A percentile compares a stretch with the other conserved stretches of the same genome.
Evolutionary conservation across 2,329 filamentous ascomycete species (phyloP).

Genomic region (Claviceps quebecensis): DNA sequence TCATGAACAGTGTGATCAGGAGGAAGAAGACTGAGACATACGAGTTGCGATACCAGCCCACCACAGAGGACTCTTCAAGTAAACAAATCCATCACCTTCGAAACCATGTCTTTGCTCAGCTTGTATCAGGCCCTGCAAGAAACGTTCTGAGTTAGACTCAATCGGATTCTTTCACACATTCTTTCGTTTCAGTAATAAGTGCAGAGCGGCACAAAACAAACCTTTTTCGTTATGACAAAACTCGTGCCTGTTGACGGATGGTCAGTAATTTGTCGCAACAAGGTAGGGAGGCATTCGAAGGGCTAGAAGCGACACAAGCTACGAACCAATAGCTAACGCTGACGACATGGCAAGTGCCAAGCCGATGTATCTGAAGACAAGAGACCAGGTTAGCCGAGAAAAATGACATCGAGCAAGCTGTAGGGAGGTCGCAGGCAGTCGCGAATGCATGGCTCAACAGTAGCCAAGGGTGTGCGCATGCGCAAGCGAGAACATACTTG

Average conservation of each 20-base stretch:
- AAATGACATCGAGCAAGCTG: background rate
- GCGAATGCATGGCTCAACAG: background rate
- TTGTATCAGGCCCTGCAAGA: slow-evolving; percentile 67
- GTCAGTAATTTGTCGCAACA: slow-evolving; percentile 9
- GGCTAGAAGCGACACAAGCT: background rate
- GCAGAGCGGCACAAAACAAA: slow-evolving; percentile 19
- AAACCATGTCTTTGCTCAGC: slow-evolving; percentile 87
- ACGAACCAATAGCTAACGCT: slow-evolving; percentile 61
- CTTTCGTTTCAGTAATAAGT: background rate
- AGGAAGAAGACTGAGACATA: slow-evolving; percentile 30
- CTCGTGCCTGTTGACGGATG: slow-evolving; percentile 52
- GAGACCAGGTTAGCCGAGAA: background rate
- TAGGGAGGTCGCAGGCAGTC: background rate
- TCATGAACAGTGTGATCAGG: background rate
- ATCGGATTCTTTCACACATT: background rate
- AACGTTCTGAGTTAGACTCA: background rate
- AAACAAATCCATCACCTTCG: slow-evolving; percentile 90
- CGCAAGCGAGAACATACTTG: slow-evolving; percentile 18
- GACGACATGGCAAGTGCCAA: slow-evolving; percentile 61
- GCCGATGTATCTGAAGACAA: slow-evolving; percentile 53
- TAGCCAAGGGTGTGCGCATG: background rate
- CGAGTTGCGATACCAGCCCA: slow-evolving; percentile 87
- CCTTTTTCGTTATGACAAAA: slow-evolving; percentile 99
- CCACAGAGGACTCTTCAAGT: slow-evolving; percentile 90
- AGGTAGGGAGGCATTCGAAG: no score